Evolutionary conservation across 306 rosid species (phyloP), one percentile per base, ranked within the genome.

Genomic region (Oemleria cerasiformis): DNA sequence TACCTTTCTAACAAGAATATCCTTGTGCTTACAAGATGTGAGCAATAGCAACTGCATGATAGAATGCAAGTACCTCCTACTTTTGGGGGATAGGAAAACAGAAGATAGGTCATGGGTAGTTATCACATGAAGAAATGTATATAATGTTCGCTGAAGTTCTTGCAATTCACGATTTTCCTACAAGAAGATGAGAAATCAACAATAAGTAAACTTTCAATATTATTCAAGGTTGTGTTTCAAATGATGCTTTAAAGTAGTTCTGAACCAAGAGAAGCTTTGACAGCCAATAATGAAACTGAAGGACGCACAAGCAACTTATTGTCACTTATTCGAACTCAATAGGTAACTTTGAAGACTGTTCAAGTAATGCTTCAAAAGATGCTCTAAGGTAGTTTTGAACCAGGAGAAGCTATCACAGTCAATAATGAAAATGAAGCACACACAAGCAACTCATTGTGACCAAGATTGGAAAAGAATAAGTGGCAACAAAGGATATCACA

Each of bases 131-230:
- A 94, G 97, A 89, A 94, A 94, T 39, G 97, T 87, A 81, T 83
- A 88, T 57, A 94, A 81, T 62, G 84, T 86, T 63, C 84, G 88
- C 71, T 91, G 98, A 81, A 94, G 97, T 81, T 94, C 98, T 84
- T 89, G 97, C 82, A 94, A 79, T 75, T 94, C 98, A 44, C 97
- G 95, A 75, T 91, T 82, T 87, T 94, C 98, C 98, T 94, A 60
- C 78, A 79, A 56, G 60, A 61, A 53, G 55, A 60, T 25, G 30
- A 25, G 30, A 1, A 2, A 25, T 25, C 30, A 25, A 25, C 30
- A 25, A 25, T 25, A 25, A 25, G 30, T 25, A 25, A 25, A 25
- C 30, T 25, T 25, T 2, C 30, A 25, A 25, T 25, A 25, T 25
- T 25, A 25, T 25, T 25, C 30, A 25, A 1, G 2, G 30, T 25